phyloP scores from a whole-genome alignment of 495 filamentous ascomycete genomes.

The Astrocystis sublimbata region DNA sequence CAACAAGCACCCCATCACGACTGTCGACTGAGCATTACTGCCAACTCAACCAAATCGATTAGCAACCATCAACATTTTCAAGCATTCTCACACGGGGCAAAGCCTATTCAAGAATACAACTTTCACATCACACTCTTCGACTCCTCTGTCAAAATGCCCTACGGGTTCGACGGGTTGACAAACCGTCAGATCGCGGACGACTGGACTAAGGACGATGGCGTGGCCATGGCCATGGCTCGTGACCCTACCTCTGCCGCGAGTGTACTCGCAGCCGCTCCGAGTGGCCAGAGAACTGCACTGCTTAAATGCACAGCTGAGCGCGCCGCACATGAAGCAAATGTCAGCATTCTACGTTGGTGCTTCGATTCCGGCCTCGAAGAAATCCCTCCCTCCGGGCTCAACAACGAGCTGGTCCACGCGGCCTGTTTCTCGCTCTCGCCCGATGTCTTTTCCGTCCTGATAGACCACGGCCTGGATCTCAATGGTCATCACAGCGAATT shows the following conservation, averaged over 20 bases:
- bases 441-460: background rate
- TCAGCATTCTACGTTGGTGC: background rate
- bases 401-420: background rate
- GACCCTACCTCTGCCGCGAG: background rate
- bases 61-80: too few relatives aligned
- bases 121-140: too few relatives aligned
- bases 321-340: background rate
- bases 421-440: background rate
- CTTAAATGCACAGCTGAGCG: background rate
- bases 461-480: background rate
- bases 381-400: background rate
- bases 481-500: background rate
- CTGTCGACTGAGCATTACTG: too few relatives aligned
- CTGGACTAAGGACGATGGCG: background rate
- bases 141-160: too few relatives aligned
- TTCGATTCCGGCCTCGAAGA: background rate
- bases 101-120: too few relatives aligned
- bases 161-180: too few relatives aligned
- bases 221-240: background rate
- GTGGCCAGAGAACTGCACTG: background rate
- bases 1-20: too few relatives aligned
- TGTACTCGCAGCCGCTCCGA: background rate
- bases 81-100: too few relatives aligned
- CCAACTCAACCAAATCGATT: too few relatives aligned
- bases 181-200: too few relatives aligned